Evolutionary conservation across 805 yeast species (phyloP).

Genomic region (Saccharomycopsis selenospora): DNA sequence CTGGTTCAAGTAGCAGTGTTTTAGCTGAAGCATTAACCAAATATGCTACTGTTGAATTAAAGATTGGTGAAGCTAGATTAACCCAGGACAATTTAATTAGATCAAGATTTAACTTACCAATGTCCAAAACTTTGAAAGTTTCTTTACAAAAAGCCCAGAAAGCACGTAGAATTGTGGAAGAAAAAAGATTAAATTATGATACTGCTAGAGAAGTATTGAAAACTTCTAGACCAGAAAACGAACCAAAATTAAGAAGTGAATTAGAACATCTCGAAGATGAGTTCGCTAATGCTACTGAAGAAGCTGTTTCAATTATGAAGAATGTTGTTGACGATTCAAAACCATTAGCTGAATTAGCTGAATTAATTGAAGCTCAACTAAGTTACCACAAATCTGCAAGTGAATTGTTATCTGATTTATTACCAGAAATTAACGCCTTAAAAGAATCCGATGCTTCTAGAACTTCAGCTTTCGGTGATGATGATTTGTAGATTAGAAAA

Average conservation of each 20-base stretch:
- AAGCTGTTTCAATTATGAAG: constrained; percentile 76
- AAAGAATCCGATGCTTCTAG: constrained; percentile 41
- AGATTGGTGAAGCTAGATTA: constrained; percentile 74
- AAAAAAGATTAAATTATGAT: constrained; percentile 72
- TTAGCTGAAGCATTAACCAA: constrained; percentile 57
- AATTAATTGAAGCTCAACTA: constrained; percentile 70
- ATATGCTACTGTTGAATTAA: constrained; percentile 62
- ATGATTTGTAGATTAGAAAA: constrained; percentile 7
- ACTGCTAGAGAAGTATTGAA: constrained; percentile 56
- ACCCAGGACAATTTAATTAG: constrained; percentile 73
- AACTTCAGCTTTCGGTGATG: constrained; percentile 22
- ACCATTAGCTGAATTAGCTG: constrained; percentile 59
- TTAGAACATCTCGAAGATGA: constrained; percentile 85
- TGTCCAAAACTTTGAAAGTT: constrained; percentile 53
- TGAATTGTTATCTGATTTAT: constrained; percentile 55
- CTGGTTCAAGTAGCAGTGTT: constrained; percentile 31
- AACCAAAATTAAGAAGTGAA: constrained; percentile 64
- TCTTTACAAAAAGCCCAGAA: constrained; percentile 55
- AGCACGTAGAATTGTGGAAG: constrained; percentile 68
- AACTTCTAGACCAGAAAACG: constrained; percentile 53
- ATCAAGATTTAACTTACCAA: constrained; percentile 60
- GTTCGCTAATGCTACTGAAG: constrained; percentile 84
- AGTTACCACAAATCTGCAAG: constrained; percentile 72
- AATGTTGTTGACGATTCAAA: constrained; percentile 66
- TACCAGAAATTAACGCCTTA: constrained; percentile 55